Percentiles rank a stretch among this genome's conserved stretches.
These are phyloP conservation scores for Pythium monospermum DNA, from an alignment of 352 stramenopile species.

Conservation along the genomic window DNA sequence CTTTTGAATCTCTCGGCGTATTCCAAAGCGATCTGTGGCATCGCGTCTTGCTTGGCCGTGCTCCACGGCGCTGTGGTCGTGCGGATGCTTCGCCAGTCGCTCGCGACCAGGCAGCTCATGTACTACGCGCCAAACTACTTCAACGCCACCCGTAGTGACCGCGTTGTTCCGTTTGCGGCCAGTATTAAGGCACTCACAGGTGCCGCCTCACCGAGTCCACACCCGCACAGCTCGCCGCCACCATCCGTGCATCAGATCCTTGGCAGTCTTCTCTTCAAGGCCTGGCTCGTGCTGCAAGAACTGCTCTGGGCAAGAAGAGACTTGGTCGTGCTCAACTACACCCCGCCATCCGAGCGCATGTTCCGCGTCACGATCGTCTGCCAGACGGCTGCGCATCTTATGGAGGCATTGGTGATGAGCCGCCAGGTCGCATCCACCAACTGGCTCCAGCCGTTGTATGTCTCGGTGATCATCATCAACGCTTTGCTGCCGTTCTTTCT, in stretches of 20 bases:
- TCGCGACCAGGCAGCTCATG: constrained; percentile 14
- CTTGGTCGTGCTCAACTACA: constrained; percentile 16
- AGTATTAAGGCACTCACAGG: constrained; percentile 11
- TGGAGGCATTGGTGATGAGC: constrained; percentile 6
- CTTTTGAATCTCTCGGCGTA: neutral
- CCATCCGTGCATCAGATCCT: neutral
- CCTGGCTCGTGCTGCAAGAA: constrained; percentile 16
- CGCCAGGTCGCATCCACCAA: neutral
- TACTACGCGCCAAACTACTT: constrained; percentile 21
- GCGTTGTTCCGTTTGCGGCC: constrained; percentile 22
- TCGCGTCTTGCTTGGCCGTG: neutral
- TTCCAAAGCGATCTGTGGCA: neutral
- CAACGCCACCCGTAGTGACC: constrained; percentile 6
- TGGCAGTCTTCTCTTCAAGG: constrained; percentile 2
- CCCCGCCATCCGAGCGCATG: constrained; percentile 6
- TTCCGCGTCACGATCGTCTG: constrained; percentile 11
- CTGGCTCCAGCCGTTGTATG: constrained; percentile 12
- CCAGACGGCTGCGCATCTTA: constrained; percentile 9
- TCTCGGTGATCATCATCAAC: constrained; percentile 8
- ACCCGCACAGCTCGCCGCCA: neutral
- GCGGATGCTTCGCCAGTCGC: constrained; percentile 13
- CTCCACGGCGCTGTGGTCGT: constrained; percentile 5
- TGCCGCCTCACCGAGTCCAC: neutral
- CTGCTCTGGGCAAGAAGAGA: constrained; percentile 19
- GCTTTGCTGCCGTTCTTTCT: constrained; percentile 10